phyloP scores from a whole-genome alignment of 2,329 filamentous ascomycete genomes.

The Hymenoscyphus repandus region DNA sequence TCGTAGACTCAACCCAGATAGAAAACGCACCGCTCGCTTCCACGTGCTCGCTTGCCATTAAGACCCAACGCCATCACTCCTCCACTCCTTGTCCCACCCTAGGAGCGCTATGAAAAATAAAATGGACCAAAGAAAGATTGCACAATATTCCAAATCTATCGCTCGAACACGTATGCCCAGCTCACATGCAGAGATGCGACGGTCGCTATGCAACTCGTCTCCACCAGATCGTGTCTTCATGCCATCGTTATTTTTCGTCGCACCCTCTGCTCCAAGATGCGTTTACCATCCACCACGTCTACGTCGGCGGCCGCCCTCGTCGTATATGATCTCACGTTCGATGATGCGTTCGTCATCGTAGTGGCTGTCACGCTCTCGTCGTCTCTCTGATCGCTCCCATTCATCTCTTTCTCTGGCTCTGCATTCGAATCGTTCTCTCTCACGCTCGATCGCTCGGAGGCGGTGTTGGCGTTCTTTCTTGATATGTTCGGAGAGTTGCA shows the following conservation, averaged over 20 bases:
- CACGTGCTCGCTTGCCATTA: background rate
- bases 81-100: too few relatives aligned
- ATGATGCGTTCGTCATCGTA: slow-evolving; percentile 60
- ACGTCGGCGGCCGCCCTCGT: slow-evolving; percentile 29
- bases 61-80: background rate
- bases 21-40: background rate
- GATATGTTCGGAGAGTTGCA: slow-evolving; percentile 78
- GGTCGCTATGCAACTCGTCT: too few relatives aligned
- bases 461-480: slow-evolving; percentile 55
- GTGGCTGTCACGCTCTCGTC: slow-evolving; percentile 18
- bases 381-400: slow-evolving; percentile 32
- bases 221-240: too few relatives aligned
- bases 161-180: too few relatives aligned
- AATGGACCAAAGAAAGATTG: too few relatives aligned
- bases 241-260: too few relatives aligned
- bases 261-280: background rate
- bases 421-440: slow-evolving; percentile 46
- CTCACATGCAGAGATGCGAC: too few relatives aligned
- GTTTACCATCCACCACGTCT: slow-evolving; percentile 3
- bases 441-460: slow-evolving; percentile 50
- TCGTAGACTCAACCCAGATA: background rate
- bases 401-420: slow-evolving; percentile 38
- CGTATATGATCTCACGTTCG: slow-evolving; percentile 64
- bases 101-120: too few relatives aligned
- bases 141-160: too few relatives aligned